Evolutionary conservation across 495 filamentous ascomycete species (phyloP).

Genomic region (Neurospora tetrasperma): DNA sequence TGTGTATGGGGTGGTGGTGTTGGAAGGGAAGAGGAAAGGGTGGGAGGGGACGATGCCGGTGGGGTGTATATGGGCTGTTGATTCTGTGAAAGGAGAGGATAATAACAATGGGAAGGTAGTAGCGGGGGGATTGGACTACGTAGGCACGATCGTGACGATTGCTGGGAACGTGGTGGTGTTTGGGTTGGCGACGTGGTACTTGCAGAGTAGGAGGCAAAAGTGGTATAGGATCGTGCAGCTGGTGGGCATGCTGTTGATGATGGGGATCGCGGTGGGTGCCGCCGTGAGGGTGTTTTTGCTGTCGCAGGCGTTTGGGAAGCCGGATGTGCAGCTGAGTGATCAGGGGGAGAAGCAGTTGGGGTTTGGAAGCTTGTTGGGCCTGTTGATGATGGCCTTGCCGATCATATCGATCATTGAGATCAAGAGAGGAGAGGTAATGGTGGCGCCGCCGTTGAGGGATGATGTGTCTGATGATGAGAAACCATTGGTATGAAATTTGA

Average conservation of each 20-base stretch:
- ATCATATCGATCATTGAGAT: slow-evolving; percentile 46
- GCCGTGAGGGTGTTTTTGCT: slow-evolving; percentile 39
- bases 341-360: slow-evolving; percentile 45
- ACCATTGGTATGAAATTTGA: slow-evolving; percentile 2
- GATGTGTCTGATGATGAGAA: slow-evolving; percentile 19
- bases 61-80: slow-evolving; percentile 38
- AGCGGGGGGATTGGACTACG: slow-evolving; percentile 32
- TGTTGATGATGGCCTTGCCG: slow-evolving; percentile 45
- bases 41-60: slow-evolving; percentile 41
- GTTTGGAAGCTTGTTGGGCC: slow-evolving; percentile 45
- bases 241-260: slow-evolving; percentile 35
- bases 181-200: slow-evolving; percentile 42
- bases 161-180: slow-evolving; percentile 41
- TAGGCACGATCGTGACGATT: slow-evolving; percentile 43
- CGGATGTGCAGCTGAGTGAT: slow-evolving; percentile 32
- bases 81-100: background rate
- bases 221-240: slow-evolving; percentile 39
- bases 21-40: slow-evolving; percentile 35
- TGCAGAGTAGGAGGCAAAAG: slow-evolving; percentile 35
- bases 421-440: slow-evolving; percentile 39
- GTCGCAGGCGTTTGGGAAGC: slow-evolving; percentile 41
- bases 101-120: background rate
- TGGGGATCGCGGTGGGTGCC: slow-evolving; percentile 39
- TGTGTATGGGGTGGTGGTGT: slow-evolving; percentile 39
- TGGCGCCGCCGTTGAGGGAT: slow-evolving; percentile 28